Base-by-base conservation (phyloP, 257 asterid genomes). In the Penstemon newberryi region DNA sequence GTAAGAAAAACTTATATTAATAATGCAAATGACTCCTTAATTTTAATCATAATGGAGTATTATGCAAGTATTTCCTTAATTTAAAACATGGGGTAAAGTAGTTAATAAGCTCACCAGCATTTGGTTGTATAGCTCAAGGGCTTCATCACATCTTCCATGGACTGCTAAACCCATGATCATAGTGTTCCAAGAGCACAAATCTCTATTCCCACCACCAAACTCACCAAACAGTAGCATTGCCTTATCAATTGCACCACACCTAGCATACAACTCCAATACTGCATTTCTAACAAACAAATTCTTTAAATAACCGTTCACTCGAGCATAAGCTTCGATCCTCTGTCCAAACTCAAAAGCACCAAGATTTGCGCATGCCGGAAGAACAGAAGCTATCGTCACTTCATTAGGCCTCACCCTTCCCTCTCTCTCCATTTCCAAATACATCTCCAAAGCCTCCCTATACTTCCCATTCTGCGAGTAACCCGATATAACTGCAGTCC, bases 351-450 rank as follows among this genome's bases (percentile, higher is more conserved):
- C 93, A 73, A 91, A 64, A 0, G 96, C 96, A 63, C 97, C 95
- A 54, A 87, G 87, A 75, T 89, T 89, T 5, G 91, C 89, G 58
- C 96, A 89, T 44, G 97, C 91, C 0, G 95, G 97, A 73, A 91
- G 89, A 70, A 87, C 89, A 72, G 95, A 87, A 61, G 95, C 91
- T 47, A 89, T 67, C 5, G 97, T 91, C 67, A 91, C 97, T 56
- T 82, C 83, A 76, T 89, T 89, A 65, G 97, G 93, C 80, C 47
- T 77, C 51, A 78, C 83, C 25, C 57, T 77, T 53, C 71, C 83
- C 33, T 25, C 33, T 25, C 33, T 25, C 33, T 25, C 33, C 33
- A 25, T 25, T 25, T 25, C 33, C 33, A 83, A 19, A 67, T 80
- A 88, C 80, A 80, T 70, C 57, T 15, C 18, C 18, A 15, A 15